Evolutionary conservation across 441 rosid species (phyloP), one percentile per base, ranked within the genome.

Genomic region (Hura crepitans): DNA sequence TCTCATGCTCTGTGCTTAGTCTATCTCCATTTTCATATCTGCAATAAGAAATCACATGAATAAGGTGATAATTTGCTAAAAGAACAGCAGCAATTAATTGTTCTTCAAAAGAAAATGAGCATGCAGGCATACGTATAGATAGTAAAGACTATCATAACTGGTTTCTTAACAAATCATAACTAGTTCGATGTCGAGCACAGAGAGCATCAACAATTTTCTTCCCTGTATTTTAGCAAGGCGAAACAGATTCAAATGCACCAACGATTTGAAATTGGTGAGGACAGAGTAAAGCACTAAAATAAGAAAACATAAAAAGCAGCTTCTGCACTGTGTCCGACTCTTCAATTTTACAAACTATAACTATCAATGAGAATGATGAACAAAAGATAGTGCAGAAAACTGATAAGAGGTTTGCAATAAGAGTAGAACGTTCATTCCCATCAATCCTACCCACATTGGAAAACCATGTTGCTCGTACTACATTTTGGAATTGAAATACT

Each of bases 11-110:
- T 0, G 88, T 78, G 51, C 79, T 87, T 64, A 90, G 55, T 71
- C 84, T 91, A 42, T 84, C 92, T 66, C 87, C 96, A 76, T 80
- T 87, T 66, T 74, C 84, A 66, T 94, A 91, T 76, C 99, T 94
- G 79, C 51, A 37, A 39, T n/a, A 28, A 53, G 0, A 62, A 54
- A 53, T 10, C 14, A 15, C 9, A 14, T 17, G 28, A 10, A 7
- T 28, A 59, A 59, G 45, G 10, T 42, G 45, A 7, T 33, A 59
- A 27, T 11, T 7, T 45, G 3, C 2, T 14, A 47, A 49, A 47
- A 15, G 13, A 18, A 17, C 70, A 78, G 62, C 62, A 70, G 33
- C n/a, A 62, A 37, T n/a, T 11, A n/a, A 9, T 43, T 39, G 25
- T 55, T 55, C 50, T 8, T 18, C 51, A 57, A 1, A 42, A 3